Conservation (phyloP, 2,329 filamentous ascomycete species). For the Pseudogymnoascus sp. region DNA sequence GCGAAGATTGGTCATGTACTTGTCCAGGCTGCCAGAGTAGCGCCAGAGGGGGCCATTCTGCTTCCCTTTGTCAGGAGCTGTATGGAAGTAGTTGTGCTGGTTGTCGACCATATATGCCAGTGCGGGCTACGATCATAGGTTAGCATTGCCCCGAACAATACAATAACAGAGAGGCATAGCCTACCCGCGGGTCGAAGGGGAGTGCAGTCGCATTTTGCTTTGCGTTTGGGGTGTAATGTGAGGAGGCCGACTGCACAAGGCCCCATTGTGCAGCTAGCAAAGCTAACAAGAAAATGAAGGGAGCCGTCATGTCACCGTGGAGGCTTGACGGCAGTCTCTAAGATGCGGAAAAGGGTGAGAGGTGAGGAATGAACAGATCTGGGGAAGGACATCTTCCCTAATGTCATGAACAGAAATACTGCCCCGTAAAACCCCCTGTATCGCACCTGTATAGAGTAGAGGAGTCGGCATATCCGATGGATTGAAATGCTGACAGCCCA, state of each 20-base stretch:
- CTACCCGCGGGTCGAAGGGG: not conserved
- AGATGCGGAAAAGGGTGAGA: not conserved
- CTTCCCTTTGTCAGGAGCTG: constrained; percentile 17
- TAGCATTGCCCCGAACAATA: not conserved
- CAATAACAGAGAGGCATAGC: not conserved
- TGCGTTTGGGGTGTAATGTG: not conserved
- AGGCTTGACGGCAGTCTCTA: not conserved
- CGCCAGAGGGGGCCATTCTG: constrained; percentile 16
- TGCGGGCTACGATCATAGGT: constrained; percentile 9
- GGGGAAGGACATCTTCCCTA: not conserved
- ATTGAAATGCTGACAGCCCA: not conserved
- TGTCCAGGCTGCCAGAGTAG: constrained; percentile 15
- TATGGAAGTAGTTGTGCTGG: constrained; percentile 16
- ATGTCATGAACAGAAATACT: not conserved
- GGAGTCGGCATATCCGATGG: not conserved
- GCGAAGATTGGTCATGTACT: constrained; percentile 7
- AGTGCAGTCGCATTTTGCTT: not conserved
- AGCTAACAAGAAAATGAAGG: not conserved
- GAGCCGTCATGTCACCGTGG: not conserved
- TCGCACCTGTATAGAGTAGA: not conserved
- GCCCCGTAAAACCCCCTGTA: not conserved
- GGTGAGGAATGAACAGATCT: not conserved
- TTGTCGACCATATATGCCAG: constrained; percentile 21
- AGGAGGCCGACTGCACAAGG: not conserved
- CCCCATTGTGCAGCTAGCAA: not conserved